Percentiles rank a stretch among this genome's conserved stretches.
Evolutionary conservation across 2,329 filamentous ascomycete species (phyloP).

Genomic region (Dichotomopilus funicola): DNA sequence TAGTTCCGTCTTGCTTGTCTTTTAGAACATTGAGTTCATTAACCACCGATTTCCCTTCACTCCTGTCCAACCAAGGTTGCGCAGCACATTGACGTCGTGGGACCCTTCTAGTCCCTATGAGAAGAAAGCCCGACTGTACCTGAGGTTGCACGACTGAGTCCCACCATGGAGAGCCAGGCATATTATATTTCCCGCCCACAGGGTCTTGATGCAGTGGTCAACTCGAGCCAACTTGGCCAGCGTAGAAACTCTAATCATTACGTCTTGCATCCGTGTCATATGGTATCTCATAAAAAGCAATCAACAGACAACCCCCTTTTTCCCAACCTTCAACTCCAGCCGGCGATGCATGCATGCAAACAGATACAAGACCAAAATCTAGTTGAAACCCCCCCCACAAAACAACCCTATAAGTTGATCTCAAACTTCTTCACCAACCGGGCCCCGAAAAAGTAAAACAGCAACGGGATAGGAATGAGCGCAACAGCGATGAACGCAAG

Average conservation of each 20-base stretch:
- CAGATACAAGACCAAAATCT: background rate
- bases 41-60: too few species aligned
- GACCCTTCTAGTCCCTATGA: conserved; percentile 3
- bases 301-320: background rate
- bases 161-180: background rate
- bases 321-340: conserved; percentile 1
- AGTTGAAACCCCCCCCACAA: background rate
- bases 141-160: conserved; percentile 14
- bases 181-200: too few species aligned
- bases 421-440: conserved; percentile 25
- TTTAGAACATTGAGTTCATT: too few species aligned
- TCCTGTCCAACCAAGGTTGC: background rate
- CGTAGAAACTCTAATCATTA: too few species aligned
- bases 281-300: too few species aligned
- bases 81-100: conserved; percentile 11
- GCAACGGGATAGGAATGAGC: conserved; percentile 33
- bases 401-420: background rate
- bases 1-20: too few species aligned
- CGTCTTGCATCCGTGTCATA: too few species aligned
- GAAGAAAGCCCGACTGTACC: background rate
- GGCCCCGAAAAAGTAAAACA: conserved; percentile 35
- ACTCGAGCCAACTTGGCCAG: too few species aligned
- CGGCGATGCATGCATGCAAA: background rate
- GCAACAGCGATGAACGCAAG: conserved; percentile 34
- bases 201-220: too few species aligned